These are phyloP conservation scores for Wickerhamomyces queroliae DNA, from an alignment of 805 yeast genomes.

Conservation along the genomic window DNA sequence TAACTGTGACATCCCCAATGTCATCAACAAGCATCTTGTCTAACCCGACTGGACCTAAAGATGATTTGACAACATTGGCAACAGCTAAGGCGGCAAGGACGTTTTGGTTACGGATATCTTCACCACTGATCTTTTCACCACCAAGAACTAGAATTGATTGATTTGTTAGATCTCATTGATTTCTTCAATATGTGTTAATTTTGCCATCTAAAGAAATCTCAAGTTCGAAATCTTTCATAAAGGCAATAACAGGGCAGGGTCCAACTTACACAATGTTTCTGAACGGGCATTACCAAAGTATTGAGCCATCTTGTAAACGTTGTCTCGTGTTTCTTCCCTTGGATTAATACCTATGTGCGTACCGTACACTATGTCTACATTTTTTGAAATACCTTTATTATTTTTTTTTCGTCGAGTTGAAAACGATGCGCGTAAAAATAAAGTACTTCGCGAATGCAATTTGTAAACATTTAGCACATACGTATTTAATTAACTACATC, in stretches of 20 bases:
- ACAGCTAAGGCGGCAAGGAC: conserved; percentile 98
- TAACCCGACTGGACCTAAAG: conserved; percentile 96
- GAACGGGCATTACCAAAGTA: conserved; percentile 80
- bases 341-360: no score
- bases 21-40: conserved; percentile 99
- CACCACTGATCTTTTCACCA: conserved; percentile 94
- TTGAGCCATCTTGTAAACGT: conserved; percentile 35
- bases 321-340: no score
- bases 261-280: conserved; percentile 65
- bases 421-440: no score
- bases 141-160: conserved; percentile 55
- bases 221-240: not conserved
- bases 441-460: no score
- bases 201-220: not conserved
- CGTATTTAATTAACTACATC: no score
- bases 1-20: conserved; percentile 97
- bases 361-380: no score
- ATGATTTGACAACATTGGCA: conserved; percentile 93
- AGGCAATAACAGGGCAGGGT: not conserved
- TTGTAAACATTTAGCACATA: no score
- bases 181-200: no score
- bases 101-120: conserved; percentile 93
- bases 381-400: no score
- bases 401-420: no score
- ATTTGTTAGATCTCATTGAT: conserved; percentile 6